phyloP scores from a whole-genome alignment of 2,329 filamentous ascomycete genomes.

The Venturiaceae sp. region DNA sequence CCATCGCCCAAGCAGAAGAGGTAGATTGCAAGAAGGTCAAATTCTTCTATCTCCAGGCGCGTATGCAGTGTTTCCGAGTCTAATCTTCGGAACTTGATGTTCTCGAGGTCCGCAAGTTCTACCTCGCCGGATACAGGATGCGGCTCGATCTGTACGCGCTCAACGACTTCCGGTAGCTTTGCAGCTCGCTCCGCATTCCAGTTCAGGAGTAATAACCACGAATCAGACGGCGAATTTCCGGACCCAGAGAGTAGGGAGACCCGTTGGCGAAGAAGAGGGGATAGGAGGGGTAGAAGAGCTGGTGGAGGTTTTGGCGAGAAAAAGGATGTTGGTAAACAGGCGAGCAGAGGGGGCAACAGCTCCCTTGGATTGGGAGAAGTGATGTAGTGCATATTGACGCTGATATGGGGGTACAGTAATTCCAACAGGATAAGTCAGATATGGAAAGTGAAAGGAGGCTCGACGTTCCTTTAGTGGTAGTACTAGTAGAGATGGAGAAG shows the following conservation, averaged over 20 bases:
- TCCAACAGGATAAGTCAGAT: too few species aligned
- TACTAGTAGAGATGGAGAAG: neutral
- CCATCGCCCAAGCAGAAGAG: conserved; percentile 61
- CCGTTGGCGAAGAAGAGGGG: conserved; percentile 53
- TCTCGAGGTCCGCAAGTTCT: conserved; percentile 59
- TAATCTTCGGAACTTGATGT: conserved; percentile 54
- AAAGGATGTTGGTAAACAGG: conserved; percentile 52
- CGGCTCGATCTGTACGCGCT: conserved; percentile 59
- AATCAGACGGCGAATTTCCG: conserved; percentile 35
- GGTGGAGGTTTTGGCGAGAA: conserved; percentile 50
- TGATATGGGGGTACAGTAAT: too few species aligned
- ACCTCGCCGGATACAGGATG: conserved; percentile 74
- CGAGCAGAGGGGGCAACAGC: conserved; percentile 52
- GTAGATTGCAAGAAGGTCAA: conserved; percentile 55
- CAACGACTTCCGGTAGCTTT: conserved; percentile 51
- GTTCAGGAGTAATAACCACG: conserved; percentile 65
- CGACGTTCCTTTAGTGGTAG: neutral
- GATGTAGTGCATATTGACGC: conserved; percentile 21
- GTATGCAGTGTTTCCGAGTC: conserved; percentile 69
- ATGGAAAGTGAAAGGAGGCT: neutral
- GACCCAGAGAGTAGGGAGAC: conserved; percentile 52
- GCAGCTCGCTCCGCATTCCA: conserved; percentile 52
- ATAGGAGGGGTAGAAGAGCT: conserved; percentile 49
- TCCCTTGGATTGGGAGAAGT: conserved; percentile 44
- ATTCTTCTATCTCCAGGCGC: conserved; percentile 50